Percentiles rank a stretch among this genome's conserved stretches.
Evolutionary conservation across 2,329 filamentous ascomycete genomes (phyloP).

Genomic region (Talaromyces islandicus): DNA sequence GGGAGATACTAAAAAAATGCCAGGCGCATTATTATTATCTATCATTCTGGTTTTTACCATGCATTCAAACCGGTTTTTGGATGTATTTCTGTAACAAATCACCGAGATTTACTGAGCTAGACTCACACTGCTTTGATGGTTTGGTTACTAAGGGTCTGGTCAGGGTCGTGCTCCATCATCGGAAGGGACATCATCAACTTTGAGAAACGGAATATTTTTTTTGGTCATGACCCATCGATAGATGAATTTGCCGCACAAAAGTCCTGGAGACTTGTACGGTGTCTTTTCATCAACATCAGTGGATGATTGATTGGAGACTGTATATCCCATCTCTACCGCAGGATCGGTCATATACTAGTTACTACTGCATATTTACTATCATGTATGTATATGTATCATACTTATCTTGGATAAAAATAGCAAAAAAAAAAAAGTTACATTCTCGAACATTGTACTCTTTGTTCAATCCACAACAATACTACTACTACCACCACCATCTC

Average conservation of each 20-base stretch:
- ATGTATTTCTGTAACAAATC: background rate
- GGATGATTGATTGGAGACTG: too few species aligned
- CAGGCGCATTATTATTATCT: background rate
- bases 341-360: background rate
- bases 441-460: background rate
- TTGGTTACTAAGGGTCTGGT: background rate
- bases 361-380: background rate
- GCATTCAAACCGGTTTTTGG: background rate
- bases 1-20: background rate
- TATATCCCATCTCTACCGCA: background rate
- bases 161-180: background rate
- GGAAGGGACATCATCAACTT: background rate
- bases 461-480: too few species aligned
- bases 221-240: background rate
- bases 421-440: background rate
- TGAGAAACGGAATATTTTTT: background rate
- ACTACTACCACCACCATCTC: too few species aligned
- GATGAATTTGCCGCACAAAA: background rate
- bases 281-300: background rate
- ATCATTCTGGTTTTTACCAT: background rate
- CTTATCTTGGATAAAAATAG: background rate
- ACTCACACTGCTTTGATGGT: background rate
- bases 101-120: background rate
- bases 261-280: background rate
- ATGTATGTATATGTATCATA: background rate